Percentiles rank a stretch among this genome's conserved stretches.
Evolutionary conservation across 257 asterid species (phyloP).

Genomic region (Plantago major): DNA sequence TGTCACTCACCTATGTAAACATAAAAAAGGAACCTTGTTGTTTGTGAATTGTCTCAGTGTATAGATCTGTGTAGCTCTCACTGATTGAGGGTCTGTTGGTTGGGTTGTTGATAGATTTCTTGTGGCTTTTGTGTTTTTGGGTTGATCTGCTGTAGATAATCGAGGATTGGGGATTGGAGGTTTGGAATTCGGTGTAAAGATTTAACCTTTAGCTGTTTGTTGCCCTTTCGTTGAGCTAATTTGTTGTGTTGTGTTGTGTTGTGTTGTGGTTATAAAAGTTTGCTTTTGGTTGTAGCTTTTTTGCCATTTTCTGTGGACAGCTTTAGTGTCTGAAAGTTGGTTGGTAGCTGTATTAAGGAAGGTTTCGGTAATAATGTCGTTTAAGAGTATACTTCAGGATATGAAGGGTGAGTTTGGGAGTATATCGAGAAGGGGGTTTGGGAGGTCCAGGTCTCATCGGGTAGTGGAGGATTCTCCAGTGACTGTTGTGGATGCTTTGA

Average conservation of each 20-base stretch:
- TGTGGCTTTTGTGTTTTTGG: conserved; percentile 21
- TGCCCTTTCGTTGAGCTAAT: conserved; percentile 5
- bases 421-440: conserved; percentile 41
- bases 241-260: conserved; percentile 15
- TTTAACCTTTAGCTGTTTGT: conserved; percentile 13
- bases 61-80: conserved; percentile 33
- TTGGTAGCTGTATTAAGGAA: conserved; percentile 1
- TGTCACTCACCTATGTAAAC: neutral
- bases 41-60: conserved; percentile 11
- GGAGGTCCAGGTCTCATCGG: conserved; percentile 55
- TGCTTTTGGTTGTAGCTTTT: conserved; percentile 24
- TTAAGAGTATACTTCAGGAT: conserved; percentile 50
- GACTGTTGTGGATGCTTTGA: conserved; percentile 57
- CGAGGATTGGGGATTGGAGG: conserved; percentile 18
- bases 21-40: neutral
- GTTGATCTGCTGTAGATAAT: conserved; percentile 13
- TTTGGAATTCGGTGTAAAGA: conserved; percentile 14
- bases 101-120: conserved; percentile 12
- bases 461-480: conserved; percentile 49
- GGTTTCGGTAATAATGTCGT: conserved; percentile 29
- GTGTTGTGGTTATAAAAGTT: conserved; percentile 17
- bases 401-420: conserved; percentile 58
- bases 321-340: conserved; percentile 6
- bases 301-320: conserved; percentile 18
- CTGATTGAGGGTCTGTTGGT: neutral